A percentile compares a stretch with the other conserved stretches of the same genome.
Conservation (phyloP, 2,329 filamentous ascomycete species). For the Microdochium paspali region DNA sequence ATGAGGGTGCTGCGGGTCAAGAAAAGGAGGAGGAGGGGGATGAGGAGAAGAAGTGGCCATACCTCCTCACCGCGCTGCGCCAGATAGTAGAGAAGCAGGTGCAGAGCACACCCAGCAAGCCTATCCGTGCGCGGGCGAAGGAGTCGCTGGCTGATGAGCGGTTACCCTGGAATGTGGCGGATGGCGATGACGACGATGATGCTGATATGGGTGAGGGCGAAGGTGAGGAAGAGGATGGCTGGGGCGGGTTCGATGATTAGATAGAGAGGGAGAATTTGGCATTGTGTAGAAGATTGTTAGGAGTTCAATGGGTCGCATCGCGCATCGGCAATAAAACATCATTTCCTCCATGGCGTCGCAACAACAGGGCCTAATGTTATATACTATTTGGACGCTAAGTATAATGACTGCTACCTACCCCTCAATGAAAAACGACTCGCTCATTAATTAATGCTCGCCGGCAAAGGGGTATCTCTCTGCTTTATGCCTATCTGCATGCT, state of each 20-base stretch:
- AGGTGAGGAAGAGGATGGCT: constrained; percentile 44
- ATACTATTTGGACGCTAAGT: too few relatives aligned
- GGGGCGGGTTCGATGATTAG: constrained; percentile 62
- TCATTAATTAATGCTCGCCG: too few relatives aligned
- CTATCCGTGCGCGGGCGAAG: constrained; percentile 58
- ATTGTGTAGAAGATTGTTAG: too few relatives aligned
- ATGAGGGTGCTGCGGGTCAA: constrained; percentile 24
- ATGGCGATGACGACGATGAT: constrained; percentile 19
- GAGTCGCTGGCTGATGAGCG: constrained; percentile 68
- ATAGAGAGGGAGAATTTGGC: constrained; percentile 3
- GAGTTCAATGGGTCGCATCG: too few relatives aligned
- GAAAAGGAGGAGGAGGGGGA: constrained; percentile 24
- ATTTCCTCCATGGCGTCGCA: too few relatives aligned
- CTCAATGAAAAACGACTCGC: too few relatives aligned
- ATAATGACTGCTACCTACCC: too few relatives aligned
- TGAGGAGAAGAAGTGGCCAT: constrained; percentile 1
- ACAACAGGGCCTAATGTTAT: too few relatives aligned
- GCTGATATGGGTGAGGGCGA: constrained; percentile 24
- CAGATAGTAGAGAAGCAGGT: constrained; percentile 46
- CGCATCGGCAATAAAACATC: too few relatives aligned
- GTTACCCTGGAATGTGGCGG: constrained; percentile 50
- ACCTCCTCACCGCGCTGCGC: constrained; percentile 44
- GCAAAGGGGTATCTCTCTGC: too few relatives aligned
- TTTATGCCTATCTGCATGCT: too few relatives aligned
- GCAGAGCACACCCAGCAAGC: constrained; percentile 56